Evolutionary conservation across 2,329 filamentous ascomycete species (phyloP), one percentile per base, ranked within the genome.

Genomic region (Diaporthe humulicola): DNA sequence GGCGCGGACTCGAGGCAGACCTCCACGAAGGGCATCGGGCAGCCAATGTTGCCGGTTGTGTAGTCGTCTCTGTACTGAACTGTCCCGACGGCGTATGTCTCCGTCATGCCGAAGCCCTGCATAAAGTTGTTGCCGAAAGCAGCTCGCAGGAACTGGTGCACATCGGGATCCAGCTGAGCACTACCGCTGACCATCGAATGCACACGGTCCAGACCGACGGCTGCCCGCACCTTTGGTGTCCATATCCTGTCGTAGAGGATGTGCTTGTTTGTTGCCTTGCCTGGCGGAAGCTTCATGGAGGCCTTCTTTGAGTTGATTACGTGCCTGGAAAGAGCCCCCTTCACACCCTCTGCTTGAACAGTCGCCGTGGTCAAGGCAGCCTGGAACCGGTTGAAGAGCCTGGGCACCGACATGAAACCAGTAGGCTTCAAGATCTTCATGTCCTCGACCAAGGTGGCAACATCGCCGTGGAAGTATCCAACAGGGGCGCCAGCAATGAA

Each of bases 391-490:
- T 98, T 98, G 88, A 92, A 98, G 15, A 99, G 89, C 77, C 97
- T 92, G 0, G 97, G 97, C 2, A 99, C 97, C 22, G 95, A 98
- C 79, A 93, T 92, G 83, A 99, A 95, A 15, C 90, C 89, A 17
- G 93, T 97, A 0, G 97, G 97, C 75, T 92, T 91, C 73, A 99
- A 88, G 52, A 95, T 83, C 87, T 98, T 98, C 85, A 99, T 85
- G 81, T 99, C 97, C 74, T 99, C 97, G 0, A 97, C 92, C 25
- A 99, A 87, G 77, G 94, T 94, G 17, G 94, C 82, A 76, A 98
- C 93, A 81, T 98, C 95, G 72, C 97, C 97, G 79, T 97, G 95
- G 90, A 98, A 99, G 84, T 96, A 99, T 17, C 96, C 97, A 79
- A 98, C 92, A 12, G 91, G 87, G 45, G 90, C 91, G 72, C 95